A percentile compares a stretch with the other conserved stretches of the same genome.
These are phyloP conservation scores for Eragrostis tef DNA, from an alignment of 202 grass and related monocot genomes.

Conservation along the genomic window DNA sequence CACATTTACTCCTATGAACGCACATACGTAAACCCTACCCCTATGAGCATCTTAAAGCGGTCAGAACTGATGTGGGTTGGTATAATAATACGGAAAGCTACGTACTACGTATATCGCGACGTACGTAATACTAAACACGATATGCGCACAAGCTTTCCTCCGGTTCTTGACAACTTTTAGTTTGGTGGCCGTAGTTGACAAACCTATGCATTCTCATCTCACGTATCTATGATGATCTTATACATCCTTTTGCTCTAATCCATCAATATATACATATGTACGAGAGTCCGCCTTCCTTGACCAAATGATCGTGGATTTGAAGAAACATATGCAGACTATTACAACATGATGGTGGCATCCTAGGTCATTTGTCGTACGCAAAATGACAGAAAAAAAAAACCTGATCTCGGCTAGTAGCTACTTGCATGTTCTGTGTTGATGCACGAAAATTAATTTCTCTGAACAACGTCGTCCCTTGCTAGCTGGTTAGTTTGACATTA, in stretches of 20 bases:
- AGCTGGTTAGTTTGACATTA: neutral
- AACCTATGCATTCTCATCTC: neutral
- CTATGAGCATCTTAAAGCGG: no score
- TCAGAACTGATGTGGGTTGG: neutral
- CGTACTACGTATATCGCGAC: neutral
- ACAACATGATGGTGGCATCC: neutral
- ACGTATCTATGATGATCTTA: neutral
- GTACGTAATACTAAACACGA: neutral
- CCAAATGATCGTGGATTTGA: neutral
- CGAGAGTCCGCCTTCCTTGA: neutral
- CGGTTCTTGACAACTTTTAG: slow-evolving; percentile 17
- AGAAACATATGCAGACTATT: neutral
- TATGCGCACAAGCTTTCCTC: neutral
- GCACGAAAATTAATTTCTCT: neutral
- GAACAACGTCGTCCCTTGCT: no score
- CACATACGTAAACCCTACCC: no score
- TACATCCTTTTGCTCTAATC: no score
- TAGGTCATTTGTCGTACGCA: neutral
- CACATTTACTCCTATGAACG: no score
- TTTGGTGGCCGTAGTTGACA: slow-evolving; percentile 5
- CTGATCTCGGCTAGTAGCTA: neutral
- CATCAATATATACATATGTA: no score
- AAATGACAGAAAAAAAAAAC: no score
- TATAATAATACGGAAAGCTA: slow-evolving; percentile 28
- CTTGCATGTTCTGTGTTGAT: neutral